Evolutionary conservation across 345 rosid genomes (phyloP), one percentile per base, ranked within the genome.

Genomic region (Eucalyptus camaldulensis): DNA sequence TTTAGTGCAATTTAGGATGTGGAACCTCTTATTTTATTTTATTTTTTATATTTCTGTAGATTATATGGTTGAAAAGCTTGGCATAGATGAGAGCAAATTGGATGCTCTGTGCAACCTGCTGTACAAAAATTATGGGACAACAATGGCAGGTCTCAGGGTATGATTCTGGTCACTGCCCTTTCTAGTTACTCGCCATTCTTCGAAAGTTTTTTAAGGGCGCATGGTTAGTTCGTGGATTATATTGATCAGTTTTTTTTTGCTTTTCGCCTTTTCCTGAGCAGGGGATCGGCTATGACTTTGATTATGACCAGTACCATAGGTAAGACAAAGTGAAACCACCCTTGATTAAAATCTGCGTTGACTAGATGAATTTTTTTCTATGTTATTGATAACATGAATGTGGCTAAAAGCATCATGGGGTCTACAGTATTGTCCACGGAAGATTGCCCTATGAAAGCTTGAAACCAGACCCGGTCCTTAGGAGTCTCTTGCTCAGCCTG

Each of bases 121-220:
- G 65, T 97, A 96, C 92, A 96, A 89, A 72, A 96, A 92, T 86
- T 95, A 95, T 90, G 99, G 99, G 76, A 97, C 99, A 88, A 92
- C 99, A 86, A 94, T 96, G 99, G 99, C 99, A 90, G 99, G 99
- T 89, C 96, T 97, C 44, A 93, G 94, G 97, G 99, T 96, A 94
- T 58, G 87, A 37, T 19, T 33, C 50, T n/a, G 37, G 6, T 51
- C 62, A 51, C 43, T 43, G 81, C 81, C 81, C 44, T 72, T 13
- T 31, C 22, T 43, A 6, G 60, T 29, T 13, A 44, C 80, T 87
- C 51, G 8, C 13, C 51, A 2, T 72, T 72, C 44, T 72, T 72
- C 81, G 1, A 5, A 72, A 33, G 81, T 17, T 72, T 72, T 72
- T 22, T 33, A 33, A 33, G 81, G 80, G 25, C 25, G 44, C 24